Evolutionary conservation across 768 basidiomycete genomes (phyloP).

Genomic region (Leccinellum rugosiceps): DNA sequence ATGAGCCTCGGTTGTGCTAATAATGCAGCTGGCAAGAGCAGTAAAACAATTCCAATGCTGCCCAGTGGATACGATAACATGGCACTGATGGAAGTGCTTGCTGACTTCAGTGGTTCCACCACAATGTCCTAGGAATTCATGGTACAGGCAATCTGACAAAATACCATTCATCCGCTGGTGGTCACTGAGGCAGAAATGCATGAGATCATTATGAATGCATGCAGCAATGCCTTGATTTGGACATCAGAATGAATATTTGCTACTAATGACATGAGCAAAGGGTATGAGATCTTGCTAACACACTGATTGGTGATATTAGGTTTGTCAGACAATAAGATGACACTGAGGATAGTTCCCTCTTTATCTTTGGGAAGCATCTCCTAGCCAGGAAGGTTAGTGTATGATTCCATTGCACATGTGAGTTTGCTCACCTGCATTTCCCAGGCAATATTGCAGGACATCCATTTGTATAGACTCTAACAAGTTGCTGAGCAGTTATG

Average conservation of each 20-base stretch:
- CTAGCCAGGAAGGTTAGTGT: neutral
- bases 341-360: neutral
- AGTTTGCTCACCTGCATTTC: constrained; percentile 18
- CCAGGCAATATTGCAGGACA: constrained; percentile 27
- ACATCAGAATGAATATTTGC: neutral
- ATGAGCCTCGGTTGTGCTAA: constrained; percentile 32
- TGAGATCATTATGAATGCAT: neutral
- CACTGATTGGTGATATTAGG: neutral
- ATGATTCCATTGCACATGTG: neutral
- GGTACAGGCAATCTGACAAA: constrained; percentile 16
- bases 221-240: neutral
- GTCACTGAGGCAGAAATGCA: neutral
- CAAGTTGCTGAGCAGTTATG: neutral
- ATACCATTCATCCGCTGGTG: constrained; percentile 6
- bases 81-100: constrained; percentile 8
- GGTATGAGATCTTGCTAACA: neutral
- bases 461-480: constrained; percentile 12
- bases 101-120: constrained; percentile 14
- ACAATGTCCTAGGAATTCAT: constrained; percentile 18
- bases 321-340: neutral
- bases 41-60: constrained; percentile 22
- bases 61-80: constrained; percentile 26
- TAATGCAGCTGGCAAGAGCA: constrained; percentile 30
- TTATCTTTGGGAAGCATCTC: neutral
- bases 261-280: neutral